Evolutionary conservation across 306 rosid genomes (phyloP).

Genomic region (Quercus mongolica): DNA sequence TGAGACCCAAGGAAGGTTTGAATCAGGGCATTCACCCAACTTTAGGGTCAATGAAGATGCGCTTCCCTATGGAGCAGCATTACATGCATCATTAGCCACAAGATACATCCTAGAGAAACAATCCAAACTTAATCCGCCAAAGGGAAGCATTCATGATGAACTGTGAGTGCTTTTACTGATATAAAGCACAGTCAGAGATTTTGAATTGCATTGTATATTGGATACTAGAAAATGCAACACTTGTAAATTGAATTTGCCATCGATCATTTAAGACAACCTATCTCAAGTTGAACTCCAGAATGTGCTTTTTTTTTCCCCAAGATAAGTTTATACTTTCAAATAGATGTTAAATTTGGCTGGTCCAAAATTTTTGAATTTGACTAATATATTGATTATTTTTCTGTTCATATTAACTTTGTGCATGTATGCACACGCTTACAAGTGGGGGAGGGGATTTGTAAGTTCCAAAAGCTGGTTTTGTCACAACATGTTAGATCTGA

Average conservation of each 20-base stretch:
- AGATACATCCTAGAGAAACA: conserved; percentile 34
- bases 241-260: not conserved
- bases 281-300: not conserved
- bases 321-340: too few species aligned
- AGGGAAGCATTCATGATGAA: conserved; percentile 27
- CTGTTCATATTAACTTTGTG: too few species aligned
- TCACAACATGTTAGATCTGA: too few species aligned
- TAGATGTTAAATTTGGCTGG: too few species aligned
- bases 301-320: not conserved
- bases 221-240: not conserved
- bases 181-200: not conserved
- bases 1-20: conserved; percentile 19
- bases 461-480: too few species aligned
- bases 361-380: too few species aligned
- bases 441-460: too few species aligned
- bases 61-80: conserved; percentile 49
- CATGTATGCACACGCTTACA: too few species aligned
- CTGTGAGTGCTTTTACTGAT: not conserved
- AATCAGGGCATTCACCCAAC: conserved; percentile 32
- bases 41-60: conserved; percentile 39
- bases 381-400: too few species aligned
- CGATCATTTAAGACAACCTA: not conserved
- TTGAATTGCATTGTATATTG: not conserved
- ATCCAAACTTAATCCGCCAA: not conserved
- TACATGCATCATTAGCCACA: conserved; percentile 40